These are phyloP conservation scores for Circinella minor DNA, from an alignment of 371 early-diverging fungal species.

Conservation along the genomic window DNA sequence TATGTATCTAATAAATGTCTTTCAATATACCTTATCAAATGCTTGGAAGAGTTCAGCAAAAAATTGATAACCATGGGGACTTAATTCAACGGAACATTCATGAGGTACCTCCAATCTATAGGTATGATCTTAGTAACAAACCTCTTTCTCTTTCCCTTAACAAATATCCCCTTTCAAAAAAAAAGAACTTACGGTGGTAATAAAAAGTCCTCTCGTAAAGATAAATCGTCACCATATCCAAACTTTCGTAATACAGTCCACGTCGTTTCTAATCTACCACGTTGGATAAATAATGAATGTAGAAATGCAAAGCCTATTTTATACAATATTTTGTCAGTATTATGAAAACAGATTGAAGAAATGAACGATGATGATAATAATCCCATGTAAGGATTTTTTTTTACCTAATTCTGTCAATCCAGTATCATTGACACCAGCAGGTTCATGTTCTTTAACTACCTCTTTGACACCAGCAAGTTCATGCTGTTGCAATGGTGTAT, in stretches of 20 bases:
- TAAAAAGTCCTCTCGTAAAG: constrained; percentile 87
- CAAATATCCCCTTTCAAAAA: not conserved
- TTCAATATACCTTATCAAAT: constrained; percentile 78
- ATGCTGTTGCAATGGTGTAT: constrained; percentile 89
- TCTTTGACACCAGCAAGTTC: constrained; percentile 96
- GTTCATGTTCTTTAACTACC: constrained; percentile 87
- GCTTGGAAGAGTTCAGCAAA: constrained; percentile 92
- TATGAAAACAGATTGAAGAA: not conserved
- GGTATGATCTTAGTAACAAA: not conserved
- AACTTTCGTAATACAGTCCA: constrained; percentile 96
- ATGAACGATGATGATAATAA: not conserved
- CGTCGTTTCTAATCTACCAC: constrained; percentile 95
- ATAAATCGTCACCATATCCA: constrained; percentile 94
- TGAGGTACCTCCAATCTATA: constrained; percentile 78
- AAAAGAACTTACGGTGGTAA: constrained; percentile 66
- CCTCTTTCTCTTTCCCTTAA: not conserved
- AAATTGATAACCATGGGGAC: constrained; percentile 93
- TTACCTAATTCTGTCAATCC: constrained; percentile 84
- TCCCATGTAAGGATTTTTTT: not conserved
- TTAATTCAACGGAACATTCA: constrained; percentile 92
- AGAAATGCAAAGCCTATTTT: constrained; percentile 84
- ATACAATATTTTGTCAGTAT: no score
- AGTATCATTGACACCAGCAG: constrained; percentile 81
- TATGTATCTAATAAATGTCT: not conserved
- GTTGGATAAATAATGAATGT: constrained; percentile 93